phyloP scores from a whole-genome alignment of 805 yeast genomes.

The Candida krabiensis region DNA sequence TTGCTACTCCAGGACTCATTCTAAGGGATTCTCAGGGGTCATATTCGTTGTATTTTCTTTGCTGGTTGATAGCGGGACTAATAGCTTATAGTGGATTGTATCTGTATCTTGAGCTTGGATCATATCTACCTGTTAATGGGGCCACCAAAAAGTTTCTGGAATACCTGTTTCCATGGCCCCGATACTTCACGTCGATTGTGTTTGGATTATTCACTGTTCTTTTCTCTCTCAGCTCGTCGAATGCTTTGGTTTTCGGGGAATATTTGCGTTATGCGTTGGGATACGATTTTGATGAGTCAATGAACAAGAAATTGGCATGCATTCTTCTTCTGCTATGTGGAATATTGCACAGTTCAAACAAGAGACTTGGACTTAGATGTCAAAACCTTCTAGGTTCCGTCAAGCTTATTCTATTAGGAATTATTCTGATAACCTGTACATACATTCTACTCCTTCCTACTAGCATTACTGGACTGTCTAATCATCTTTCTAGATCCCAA shows the following conservation, averaged over 20 bases:
- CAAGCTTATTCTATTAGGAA: constrained; percentile 39
- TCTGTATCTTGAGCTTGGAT: constrained; percentile 62
- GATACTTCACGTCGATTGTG: constrained; percentile 41
- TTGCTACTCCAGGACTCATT: constrained; percentile 64
- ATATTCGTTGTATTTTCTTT: constrained; percentile 48
- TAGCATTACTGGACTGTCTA: constrained; percentile 17
- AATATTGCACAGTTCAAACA: constrained; percentile 40
- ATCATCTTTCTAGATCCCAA: constrained; percentile 16
- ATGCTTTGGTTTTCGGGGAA: constrained; percentile 50
- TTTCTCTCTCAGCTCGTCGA: constrained; percentile 43
- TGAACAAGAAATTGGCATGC: constrained; percentile 18
- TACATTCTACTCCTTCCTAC: constrained; percentile 40
- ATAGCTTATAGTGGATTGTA: constrained; percentile 61
- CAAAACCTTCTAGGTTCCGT: constrained; percentile 47
- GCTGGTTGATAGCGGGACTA: constrained; percentile 60
- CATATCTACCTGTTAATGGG: constrained; percentile 67
- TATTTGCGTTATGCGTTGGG: constrained; percentile 43
- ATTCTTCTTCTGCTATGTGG: constrained; percentile 16
- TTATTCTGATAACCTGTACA: constrained; percentile 41
- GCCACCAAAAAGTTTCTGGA: constrained; percentile 69
- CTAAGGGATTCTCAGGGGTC: constrained; percentile 63
- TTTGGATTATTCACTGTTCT: constrained; percentile 43
- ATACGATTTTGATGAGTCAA: constrained; percentile 32
- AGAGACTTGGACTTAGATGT: constrained; percentile 40
- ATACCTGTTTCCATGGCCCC: constrained; percentile 56